Percentiles rank a stretch among this genome's conserved stretches.
Evolutionary conservation across 768 basidiomycete genomes (phyloP).

Genomic region (Filobasidium wieringae): DNA sequence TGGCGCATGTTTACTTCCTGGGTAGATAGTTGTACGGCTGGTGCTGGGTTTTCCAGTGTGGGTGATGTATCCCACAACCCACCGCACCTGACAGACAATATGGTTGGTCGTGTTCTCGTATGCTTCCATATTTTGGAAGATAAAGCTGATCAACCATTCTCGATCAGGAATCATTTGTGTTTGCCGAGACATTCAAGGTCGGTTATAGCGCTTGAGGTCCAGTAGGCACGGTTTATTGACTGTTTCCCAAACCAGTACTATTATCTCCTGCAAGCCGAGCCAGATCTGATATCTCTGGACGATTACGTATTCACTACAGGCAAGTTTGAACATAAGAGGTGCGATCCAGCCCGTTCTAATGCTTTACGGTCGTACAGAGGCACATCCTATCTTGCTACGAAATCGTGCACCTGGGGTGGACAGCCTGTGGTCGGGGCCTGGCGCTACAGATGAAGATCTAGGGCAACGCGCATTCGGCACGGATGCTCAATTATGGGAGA

Average conservation of each 20-base stretch:
- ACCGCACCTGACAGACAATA: slow-evolving; percentile 11
- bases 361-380: slow-evolving; percentile 20
- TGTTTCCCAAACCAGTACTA: slow-evolving; percentile 27
- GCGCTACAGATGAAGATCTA: slow-evolving; percentile 14
- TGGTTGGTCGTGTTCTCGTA: background rate
- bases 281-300: slow-evolving; percentile 35
- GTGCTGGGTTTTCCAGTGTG: slow-evolving; percentile 35
- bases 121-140: background rate
- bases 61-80: slow-evolving; percentile 24
- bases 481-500: slow-evolving; percentile 27
- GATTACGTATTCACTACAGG: slow-evolving; percentile 39
- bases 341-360: background rate
- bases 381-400: slow-evolving; percentile 33
- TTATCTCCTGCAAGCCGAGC: slow-evolving; percentile 36
- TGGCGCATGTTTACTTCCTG: slow-evolving; percentile 43
- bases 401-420: slow-evolving; percentile 24
- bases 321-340: slow-evolving; percentile 10
- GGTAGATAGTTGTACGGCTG: slow-evolving; percentile 26
- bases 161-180: slow-evolving; percentile 37
- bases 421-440: slow-evolving; percentile 22
- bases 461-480: slow-evolving; percentile 30
- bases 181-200: slow-evolving; percentile 41
- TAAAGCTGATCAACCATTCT: background rate
- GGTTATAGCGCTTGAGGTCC: too few relatives aligned
- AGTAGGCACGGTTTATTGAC: too few relatives aligned